Evolutionary conservation across 1,284 basidiomycete species (phyloP).

Genomic region (Cystobasidium sp.): DNA sequence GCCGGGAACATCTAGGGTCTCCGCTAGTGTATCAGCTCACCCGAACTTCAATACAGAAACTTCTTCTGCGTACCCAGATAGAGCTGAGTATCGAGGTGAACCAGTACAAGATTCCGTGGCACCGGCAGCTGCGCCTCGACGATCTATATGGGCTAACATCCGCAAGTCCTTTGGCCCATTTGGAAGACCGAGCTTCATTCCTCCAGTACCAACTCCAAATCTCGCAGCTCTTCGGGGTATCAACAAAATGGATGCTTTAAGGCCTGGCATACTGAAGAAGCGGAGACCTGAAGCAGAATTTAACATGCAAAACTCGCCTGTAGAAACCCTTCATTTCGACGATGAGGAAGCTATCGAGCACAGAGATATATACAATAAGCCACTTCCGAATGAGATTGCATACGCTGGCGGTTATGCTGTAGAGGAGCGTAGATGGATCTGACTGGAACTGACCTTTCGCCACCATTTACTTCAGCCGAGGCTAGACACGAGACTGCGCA

Average conservation of each 20-base stretch:
- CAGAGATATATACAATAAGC: background rate
- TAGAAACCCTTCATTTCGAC: background rate
- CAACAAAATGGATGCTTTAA: background rate
- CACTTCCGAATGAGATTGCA: background rate
- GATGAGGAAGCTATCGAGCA: conserved; percentile 5
- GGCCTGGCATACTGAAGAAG: background rate
- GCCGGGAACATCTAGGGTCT: background rate
- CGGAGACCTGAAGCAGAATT: background rate
- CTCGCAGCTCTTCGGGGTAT: conserved; percentile 23
- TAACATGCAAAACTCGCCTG: too few relatives aligned
- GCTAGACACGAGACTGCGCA: too few relatives aligned
- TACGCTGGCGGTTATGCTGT: background rate
- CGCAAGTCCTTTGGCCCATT: conserved; percentile 31
- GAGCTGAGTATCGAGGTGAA: background rate
- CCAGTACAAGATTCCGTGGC: background rate
- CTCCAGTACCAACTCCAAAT: conserved; percentile 32
- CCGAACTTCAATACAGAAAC: background rate
- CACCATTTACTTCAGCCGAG: background rate
- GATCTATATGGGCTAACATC: conserved; percentile 18
- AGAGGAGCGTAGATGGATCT: conserved; percentile 5
- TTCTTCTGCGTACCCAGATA: background rate
- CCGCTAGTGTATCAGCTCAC: background rate
- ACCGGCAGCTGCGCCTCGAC: background rate
- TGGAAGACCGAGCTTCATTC: conserved; percentile 21
- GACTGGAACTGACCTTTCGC: background rate